Conservation (phyloP, 108 stramenopile genomes). For the Bacterosira constricta region DNA sequence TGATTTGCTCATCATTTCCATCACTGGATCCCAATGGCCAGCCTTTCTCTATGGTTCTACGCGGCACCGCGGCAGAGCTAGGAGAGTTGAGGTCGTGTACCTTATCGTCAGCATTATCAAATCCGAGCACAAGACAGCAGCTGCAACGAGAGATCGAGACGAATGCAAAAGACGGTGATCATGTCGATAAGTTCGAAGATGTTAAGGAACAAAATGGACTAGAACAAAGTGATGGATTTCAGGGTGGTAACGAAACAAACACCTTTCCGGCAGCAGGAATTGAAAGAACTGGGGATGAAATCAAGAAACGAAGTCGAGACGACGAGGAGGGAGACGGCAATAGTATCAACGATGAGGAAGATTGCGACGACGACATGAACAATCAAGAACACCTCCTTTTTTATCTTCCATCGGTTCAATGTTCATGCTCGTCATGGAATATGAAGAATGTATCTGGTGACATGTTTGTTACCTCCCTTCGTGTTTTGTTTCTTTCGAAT, state of each 20-base stretch:
- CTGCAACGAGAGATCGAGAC: slow-evolving; percentile 5
- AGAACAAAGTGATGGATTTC: background rate
- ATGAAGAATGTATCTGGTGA: slow-evolving; percentile 43
- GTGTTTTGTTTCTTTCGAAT: slow-evolving; percentile 41
- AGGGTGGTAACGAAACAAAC: background rate
- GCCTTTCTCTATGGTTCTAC: slow-evolving; percentile 43
- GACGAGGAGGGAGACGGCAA: slow-evolving; percentile 6
- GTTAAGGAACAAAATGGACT: background rate
- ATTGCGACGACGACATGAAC: slow-evolving; percentile 10
- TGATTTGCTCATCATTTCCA: slow-evolving; percentile 32
- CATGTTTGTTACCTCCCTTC: slow-evolving; percentile 43
- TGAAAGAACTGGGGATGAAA: background rate
- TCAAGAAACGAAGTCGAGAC: slow-evolving; percentile 31
- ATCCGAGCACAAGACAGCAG: slow-evolving; percentile 11
- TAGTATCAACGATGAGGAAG: slow-evolving; percentile 9
- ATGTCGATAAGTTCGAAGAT: slow-evolving; percentile 18
- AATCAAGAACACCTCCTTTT: slow-evolving; percentile 30
- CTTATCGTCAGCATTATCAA: slow-evolving; percentile 12
- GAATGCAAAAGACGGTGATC: background rate
- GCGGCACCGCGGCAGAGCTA: slow-evolving; percentile 40
- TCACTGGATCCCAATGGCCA: slow-evolving; percentile 46
- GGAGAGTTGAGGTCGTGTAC: slow-evolving; percentile 22
- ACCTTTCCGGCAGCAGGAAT: background rate
- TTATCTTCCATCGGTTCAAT: slow-evolving; percentile 34
- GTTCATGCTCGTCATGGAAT: slow-evolving; percentile 45